Percentiles rank a stretch among this genome's conserved stretches.
phyloP scores from a whole-genome alignment of 192 early-diverging fungal species.

The Coemansia guatemalensis region DNA sequence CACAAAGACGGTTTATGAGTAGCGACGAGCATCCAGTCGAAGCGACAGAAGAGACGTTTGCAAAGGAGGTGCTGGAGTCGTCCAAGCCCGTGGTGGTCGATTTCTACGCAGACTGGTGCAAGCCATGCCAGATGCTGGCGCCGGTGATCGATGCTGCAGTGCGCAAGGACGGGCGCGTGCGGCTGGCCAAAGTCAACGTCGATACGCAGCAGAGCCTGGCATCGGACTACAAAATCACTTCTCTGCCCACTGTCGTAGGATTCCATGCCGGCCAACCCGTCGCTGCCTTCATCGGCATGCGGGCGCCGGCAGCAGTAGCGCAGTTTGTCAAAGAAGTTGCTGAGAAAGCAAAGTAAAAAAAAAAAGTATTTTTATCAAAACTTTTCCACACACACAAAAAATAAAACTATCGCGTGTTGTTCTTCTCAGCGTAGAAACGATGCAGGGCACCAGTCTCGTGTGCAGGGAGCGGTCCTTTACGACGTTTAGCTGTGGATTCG shows the following conservation, averaged over 20 bases:
- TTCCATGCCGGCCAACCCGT: conserved; percentile 66
- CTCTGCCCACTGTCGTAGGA: conserved; percentile 73
- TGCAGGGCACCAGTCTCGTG: conserved; percentile 40
- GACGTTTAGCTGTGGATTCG: conserved; percentile 13
- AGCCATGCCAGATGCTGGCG: conserved; percentile 76
- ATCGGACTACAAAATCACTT: conserved; percentile 63
- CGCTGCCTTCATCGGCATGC: conserved; percentile 68
- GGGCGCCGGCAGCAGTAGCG: conserved; percentile 39
- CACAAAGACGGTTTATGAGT: no score
- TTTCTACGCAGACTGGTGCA: conserved; percentile 78
- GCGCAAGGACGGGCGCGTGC: conserved; percentile 60
- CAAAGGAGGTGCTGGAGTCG: conserved; percentile 57
- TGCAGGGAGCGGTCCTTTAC: conserved; percentile 21
- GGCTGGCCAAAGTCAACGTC: conserved; percentile 75
- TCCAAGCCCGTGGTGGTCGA: conserved; percentile 76
- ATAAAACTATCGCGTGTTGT: conserved; percentile 3
- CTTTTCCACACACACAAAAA: neutral
- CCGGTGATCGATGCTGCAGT: conserved; percentile 70
- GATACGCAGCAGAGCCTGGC: conserved; percentile 67
- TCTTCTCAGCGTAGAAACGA: conserved; percentile 42
- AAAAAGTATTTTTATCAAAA: neutral
- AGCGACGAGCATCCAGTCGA: conserved; percentile 23
- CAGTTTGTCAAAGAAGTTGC: conserved; percentile 59
- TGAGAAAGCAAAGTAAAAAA: conserved; percentile 3
- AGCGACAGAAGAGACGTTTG: conserved; percentile 61